Conservation (phyloP, 202 grass and related monocot species). For the Elaeis oleifera region DNA sequence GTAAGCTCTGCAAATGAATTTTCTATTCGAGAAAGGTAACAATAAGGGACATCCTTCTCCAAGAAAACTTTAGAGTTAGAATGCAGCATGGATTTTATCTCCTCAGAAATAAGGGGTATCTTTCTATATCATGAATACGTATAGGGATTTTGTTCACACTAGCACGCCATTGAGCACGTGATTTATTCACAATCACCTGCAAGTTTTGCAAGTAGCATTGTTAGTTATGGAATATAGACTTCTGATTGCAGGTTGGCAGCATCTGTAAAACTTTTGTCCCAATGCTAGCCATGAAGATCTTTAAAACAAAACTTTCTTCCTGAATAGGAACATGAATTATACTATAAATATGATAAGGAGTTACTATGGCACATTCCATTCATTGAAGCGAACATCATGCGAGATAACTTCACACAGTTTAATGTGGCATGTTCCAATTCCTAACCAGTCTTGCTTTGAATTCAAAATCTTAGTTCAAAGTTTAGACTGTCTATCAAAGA, state of each 20-base stretch:
- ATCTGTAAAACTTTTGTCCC: too few species aligned
- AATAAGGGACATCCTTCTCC: slow-evolving; percentile 73
- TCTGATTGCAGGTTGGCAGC: background rate
- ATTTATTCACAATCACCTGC: slow-evolving; percentile 94
- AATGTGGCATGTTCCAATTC: too few species aligned
- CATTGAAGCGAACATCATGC: too few species aligned
- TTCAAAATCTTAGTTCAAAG: too few species aligned
- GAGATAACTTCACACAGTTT: too few species aligned
- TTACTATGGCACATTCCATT: too few species aligned
- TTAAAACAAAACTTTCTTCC: too few species aligned
- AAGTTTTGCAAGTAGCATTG: slow-evolving; percentile 26
- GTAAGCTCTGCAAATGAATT: slow-evolving; percentile 74
- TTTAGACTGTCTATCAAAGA: too few species aligned
- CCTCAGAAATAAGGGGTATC: slow-evolving; percentile 60
- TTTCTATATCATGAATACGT: slow-evolving; percentile 69
- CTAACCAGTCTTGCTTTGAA: too few species aligned
- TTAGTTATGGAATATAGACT: background rate
- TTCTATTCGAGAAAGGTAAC: slow-evolving; percentile 80
- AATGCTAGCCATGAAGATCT: too few species aligned
- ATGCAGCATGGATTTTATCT: slow-evolving; percentile 63
- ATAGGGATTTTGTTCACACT: slow-evolving; percentile 72
- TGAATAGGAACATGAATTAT: too few species aligned
- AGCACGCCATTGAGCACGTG: slow-evolving; percentile 58
- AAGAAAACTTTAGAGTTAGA: slow-evolving; percentile 61
- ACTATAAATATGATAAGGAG: too few species aligned